Evolutionary conservation across 352 stramenopile species (phyloP).

Genomic region (Phytopythium cucurbitacearum): DNA sequence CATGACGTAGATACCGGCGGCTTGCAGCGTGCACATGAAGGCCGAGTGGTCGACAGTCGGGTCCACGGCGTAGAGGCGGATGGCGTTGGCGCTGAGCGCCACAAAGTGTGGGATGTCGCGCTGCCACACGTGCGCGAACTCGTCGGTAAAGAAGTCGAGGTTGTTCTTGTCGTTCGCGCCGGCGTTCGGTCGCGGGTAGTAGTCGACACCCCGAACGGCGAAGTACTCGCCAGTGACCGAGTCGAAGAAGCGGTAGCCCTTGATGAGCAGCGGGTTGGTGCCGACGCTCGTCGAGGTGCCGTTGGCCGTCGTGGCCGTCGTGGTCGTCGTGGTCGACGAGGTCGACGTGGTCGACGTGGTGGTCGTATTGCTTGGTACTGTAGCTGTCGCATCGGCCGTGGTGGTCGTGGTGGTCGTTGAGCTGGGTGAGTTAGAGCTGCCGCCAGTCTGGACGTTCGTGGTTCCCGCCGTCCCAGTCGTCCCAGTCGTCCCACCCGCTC

Average conservation of each 20-base stretch:
- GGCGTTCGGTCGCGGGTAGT: conserved; percentile 83
- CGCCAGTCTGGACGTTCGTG: too few species aligned
- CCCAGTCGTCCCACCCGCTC: too few species aligned
- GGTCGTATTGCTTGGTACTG: too few species aligned
- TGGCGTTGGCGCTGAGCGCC: conserved; percentile 63
- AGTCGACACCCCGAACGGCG: conserved; percentile 71
- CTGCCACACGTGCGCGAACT: conserved; percentile 61
- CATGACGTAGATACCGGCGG: conserved; percentile 73
- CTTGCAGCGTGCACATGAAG: conserved; percentile 83
- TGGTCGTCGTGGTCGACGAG: too few species aligned
- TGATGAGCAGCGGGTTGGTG: conserved; percentile 47
- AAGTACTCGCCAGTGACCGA: conserved; percentile 65
- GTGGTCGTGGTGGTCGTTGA: too few species aligned
- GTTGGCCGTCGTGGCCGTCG: background rate
- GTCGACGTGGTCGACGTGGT: too few species aligned
- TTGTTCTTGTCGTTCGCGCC: conserved; percentile 67
- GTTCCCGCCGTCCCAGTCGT: too few species aligned
- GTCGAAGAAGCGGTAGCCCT: conserved; percentile 82
- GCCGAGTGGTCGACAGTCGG: conserved; percentile 57
- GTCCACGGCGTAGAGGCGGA: conserved; percentile 84
- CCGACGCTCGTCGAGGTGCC: background rate
- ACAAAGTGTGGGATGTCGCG: conserved; percentile 66
- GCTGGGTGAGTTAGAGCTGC: too few species aligned
- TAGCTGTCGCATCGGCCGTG: too few species aligned
- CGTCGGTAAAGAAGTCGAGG: conserved; percentile 76